Percentiles rank a stretch among this genome's conserved stretches.
Conservation (phyloP, 1,284 basidiomycete genomes). For the Xerocomus amazonicus region DNA sequence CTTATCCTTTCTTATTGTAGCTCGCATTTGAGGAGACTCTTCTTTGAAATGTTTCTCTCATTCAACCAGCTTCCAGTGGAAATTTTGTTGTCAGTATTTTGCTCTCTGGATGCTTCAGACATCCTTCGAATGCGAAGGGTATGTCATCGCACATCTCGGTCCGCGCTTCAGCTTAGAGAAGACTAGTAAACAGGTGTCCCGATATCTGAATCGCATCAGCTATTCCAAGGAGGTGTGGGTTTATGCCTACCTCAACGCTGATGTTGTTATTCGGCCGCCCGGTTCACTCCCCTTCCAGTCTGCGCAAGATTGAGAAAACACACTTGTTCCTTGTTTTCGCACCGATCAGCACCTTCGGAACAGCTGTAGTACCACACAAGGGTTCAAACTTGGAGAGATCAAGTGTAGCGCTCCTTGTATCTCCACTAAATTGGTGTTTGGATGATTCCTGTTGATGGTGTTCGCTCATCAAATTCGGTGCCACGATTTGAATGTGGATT, state of each 20-base stretch:
- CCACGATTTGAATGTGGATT: too few relatives aligned
- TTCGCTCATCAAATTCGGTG: too few relatives aligned
- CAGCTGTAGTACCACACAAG: too few relatives aligned
- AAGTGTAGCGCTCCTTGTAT: too few relatives aligned
- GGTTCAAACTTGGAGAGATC: too few relatives aligned
- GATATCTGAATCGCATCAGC: constrained; percentile 7
- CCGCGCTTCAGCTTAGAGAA: too few relatives aligned
- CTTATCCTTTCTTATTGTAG: too few relatives aligned
- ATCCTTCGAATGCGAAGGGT: constrained; percentile 13
- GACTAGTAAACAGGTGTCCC: constrained; percentile 14
- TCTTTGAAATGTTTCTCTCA: too few relatives aligned
- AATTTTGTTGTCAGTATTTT: background rate
- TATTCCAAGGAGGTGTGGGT: constrained; percentile 12
- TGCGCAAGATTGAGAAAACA: background rate
- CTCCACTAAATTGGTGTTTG: too few relatives aligned
- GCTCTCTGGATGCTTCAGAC: background rate
- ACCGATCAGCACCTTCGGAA: too few relatives aligned
- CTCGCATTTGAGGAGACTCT: too few relatives aligned
- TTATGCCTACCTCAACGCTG: constrained; percentile 6
- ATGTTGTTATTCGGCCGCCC: background rate
- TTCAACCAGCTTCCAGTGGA: background rate
- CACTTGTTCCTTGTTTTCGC: background rate
- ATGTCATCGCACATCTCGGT: background rate
- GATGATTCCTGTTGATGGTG: too few relatives aligned
- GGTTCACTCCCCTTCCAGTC: background rate